Percentiles rank a stretch among this genome's conserved stretches.
These are phyloP conservation scores for Aspergillus pseudoglaucus DNA, from an alignment of 2,329 filamentous ascomycete genomes.

Conservation along the genomic window DNA sequence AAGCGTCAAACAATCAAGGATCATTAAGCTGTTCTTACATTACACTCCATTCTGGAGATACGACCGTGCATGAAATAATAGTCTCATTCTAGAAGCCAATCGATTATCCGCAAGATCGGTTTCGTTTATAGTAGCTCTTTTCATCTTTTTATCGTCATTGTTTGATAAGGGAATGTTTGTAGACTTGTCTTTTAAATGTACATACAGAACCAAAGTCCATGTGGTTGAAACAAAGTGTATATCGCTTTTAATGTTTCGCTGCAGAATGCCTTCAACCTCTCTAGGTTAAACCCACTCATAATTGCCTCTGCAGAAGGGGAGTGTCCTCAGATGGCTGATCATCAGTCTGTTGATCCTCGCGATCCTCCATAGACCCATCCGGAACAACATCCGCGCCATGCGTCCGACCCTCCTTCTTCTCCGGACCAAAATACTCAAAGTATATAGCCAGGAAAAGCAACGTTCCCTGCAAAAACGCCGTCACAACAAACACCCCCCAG, in stretches of 20 bases:
- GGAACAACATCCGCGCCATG: slow-evolving; percentile 13
- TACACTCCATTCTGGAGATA: too few species aligned
- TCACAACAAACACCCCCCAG: slow-evolving; percentile 86
- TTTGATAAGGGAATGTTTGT: too few species aligned
- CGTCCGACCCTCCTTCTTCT: slow-evolving; percentile 37
- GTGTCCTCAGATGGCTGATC: slow-evolving; percentile 28
- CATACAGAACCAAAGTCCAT: too few species aligned
- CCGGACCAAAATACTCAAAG: slow-evolving; percentile 49
- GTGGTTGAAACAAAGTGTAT: neutral
- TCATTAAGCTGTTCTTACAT: neutral
- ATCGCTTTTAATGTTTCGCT: neutral
- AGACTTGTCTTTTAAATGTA: too few species aligned
- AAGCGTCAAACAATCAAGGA: neutral
- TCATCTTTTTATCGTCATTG: too few species aligned
- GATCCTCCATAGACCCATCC: slow-evolving; percentile 7
- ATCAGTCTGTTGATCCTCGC: slow-evolving; percentile 11
- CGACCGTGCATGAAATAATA: too few species aligned
- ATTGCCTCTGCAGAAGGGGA: slow-evolving; percentile 26
- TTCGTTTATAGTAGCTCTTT: too few species aligned
- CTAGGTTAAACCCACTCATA: neutral
- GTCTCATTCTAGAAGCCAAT: too few species aligned
- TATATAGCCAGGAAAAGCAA: slow-evolving; percentile 73
- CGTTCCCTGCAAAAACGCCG: slow-evolving; percentile 74
- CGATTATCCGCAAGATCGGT: too few species aligned
- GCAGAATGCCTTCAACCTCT: neutral